phyloP scores from a whole-genome alignment of 352 stramenopile species.

The Phytophthora pistaciae region DNA sequence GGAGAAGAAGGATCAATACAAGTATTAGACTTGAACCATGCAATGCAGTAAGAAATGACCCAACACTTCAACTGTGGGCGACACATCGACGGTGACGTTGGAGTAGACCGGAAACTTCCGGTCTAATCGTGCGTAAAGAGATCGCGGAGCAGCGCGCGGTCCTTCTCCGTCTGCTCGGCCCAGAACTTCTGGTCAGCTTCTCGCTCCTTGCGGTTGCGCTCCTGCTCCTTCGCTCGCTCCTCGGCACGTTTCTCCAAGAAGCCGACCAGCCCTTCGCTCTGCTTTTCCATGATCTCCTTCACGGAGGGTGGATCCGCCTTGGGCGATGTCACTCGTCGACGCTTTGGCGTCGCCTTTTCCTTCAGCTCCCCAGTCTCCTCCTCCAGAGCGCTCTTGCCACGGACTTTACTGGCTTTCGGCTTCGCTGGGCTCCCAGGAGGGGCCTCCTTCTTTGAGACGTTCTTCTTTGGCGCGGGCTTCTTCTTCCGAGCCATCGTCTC shows the following conservation, averaged over 20 bases:
- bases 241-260: slow-evolving; percentile 25
- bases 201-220: slow-evolving; percentile 23
- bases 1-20: not conserved
- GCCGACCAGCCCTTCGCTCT: slow-evolving; percentile 13
- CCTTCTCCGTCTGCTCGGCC: slow-evolving; percentile 25
- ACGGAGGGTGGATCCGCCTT: slow-evolving; percentile 3
- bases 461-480: not conserved
- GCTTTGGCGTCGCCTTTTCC: slow-evolving; percentile 11
- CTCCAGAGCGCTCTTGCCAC: slow-evolving; percentile 16
- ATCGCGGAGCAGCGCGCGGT: slow-evolving; percentile 31
- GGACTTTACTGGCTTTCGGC: not conserved
- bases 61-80: not conserved
- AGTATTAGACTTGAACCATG: not conserved
- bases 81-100: not conserved
- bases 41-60: not conserved
- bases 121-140: slow-evolving; percentile 23
- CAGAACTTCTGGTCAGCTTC: slow-evolving; percentile 35
- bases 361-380: slow-evolving; percentile 23
- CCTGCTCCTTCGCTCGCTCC: slow-evolving; percentile 20
- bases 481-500: slow-evolving; percentile 6
- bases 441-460: not conserved
- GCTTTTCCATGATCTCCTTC: slow-evolving; percentile 23
- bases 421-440: not conserved
- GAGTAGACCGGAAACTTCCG: not conserved
- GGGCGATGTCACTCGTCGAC: slow-evolving; percentile 5